Conservation (phyloP, 2,329 filamentous ascomycete genomes). For the Fusarium sacchari region DNA sequence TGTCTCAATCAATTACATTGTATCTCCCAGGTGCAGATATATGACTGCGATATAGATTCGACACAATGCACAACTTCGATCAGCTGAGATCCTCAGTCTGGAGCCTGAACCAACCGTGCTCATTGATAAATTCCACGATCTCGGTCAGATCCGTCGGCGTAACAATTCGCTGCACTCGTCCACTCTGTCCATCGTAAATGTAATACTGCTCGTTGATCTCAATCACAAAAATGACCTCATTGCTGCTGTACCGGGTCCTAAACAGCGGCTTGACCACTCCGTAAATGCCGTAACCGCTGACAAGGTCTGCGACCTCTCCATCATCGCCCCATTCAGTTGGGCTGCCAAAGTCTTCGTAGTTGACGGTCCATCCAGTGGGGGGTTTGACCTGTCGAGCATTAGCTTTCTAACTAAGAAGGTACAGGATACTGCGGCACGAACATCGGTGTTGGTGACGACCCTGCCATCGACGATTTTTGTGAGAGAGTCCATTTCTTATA, state of each 20-base stretch:
- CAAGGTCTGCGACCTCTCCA: background rate
- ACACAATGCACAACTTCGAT: background rate
- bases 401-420: background rate
- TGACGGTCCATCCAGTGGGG: background rate
- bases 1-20: rapidly evolving
- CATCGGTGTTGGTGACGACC: background rate
- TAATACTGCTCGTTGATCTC: background rate
- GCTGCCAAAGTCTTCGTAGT: background rate
- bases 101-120: background rate
- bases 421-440: rapidly evolving
- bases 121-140: background rate
- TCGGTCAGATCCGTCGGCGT: background rate
- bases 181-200: background rate
- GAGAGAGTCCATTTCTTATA: background rate
- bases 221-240: background rate
- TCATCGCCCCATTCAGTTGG: background rate
- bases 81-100: background rate
- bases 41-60: background rate
- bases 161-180: background rate
- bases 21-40: rapidly evolving
- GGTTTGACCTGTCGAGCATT: background rate
- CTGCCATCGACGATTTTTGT: background rate
- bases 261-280: background rate
- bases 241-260: background rate
- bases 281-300: background rate